These are phyloP conservation scores for Purpureocillium lavendulum DNA, from an alignment of 2,329 filamentous ascomycete species.

Conservation along the genomic window DNA sequence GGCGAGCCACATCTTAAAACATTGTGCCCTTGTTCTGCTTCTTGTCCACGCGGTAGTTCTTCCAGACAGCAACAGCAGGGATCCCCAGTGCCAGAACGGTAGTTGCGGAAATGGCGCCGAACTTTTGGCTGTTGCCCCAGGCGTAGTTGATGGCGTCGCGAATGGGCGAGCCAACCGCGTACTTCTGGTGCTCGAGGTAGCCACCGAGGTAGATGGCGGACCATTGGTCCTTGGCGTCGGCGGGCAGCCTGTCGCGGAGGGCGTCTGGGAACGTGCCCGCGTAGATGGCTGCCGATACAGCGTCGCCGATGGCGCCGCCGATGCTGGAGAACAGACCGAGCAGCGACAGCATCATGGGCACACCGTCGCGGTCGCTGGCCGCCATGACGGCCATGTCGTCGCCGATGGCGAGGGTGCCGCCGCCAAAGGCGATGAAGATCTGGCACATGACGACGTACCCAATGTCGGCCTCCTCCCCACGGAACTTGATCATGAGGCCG, in stretches of 20 bases:
- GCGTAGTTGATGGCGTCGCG: constrained; percentile 31
- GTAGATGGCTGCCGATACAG: constrained; percentile 24
- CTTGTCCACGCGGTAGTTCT: constrained; percentile 13
- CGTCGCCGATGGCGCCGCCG: constrained; percentile 22
- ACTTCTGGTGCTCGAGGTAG: constrained; percentile 21
- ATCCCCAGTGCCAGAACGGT: constrained; percentile 9
- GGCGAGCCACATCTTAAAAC: too few species aligned
- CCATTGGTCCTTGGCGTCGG: constrained; percentile 16
- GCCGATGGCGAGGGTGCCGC: constrained; percentile 16
- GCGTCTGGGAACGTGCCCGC: constrained; percentile 25
- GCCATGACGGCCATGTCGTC: constrained; percentile 25
- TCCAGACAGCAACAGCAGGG: constrained; percentile 11
- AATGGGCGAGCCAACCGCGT: constrained; percentile 25
- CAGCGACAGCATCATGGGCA: constrained; percentile 25
- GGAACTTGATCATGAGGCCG: constrained; percentile 26
- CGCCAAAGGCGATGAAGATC: constrained; percentile 23
- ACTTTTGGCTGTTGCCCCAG: constrained; percentile 34
- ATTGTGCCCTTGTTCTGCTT: constrained; percentile 7
- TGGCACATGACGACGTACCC: constrained; percentile 27
- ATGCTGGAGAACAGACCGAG: constrained; percentile 19
- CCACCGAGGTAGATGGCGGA: constrained; percentile 30
- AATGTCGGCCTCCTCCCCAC: constrained; percentile 16
- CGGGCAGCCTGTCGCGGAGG: constrained; percentile 28
- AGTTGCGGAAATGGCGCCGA: constrained; percentile 19
- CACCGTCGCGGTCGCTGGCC: constrained; percentile 19